phyloP scores from a whole-genome alignment of 1,139 yeast genomes.

The Arxiozyma slooffiae region DNA sequence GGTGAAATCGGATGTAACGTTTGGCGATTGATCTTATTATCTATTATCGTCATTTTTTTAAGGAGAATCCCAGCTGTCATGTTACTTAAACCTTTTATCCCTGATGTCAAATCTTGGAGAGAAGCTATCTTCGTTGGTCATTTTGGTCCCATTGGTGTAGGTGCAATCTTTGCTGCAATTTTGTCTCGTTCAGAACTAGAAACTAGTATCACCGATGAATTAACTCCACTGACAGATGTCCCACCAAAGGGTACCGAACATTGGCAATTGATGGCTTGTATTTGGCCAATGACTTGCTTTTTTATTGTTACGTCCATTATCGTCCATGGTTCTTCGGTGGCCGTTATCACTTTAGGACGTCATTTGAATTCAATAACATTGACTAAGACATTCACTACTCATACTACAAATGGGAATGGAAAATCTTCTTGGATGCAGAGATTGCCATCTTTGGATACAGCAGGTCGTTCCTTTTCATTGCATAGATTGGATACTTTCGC shows the following conservation, averaged over 20 bases:
- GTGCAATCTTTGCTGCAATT: slow-evolving; percentile 86
- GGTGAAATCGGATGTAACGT: slow-evolving; percentile 56
- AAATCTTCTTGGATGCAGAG: slow-evolving; percentile 74
- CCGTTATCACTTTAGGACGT: slow-evolving; percentile 81
- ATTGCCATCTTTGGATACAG: slow-evolving; percentile 65
- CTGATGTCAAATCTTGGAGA: slow-evolving; percentile 89
- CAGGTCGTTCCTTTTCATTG: slow-evolving; percentile 67
- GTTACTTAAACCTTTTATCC: slow-evolving; percentile 69
- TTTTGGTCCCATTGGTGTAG: slow-evolving; percentile 97
- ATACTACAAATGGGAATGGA: slow-evolving; percentile 51
- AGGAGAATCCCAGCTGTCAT: slow-evolving; percentile 85
- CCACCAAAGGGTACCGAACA: slow-evolving; percentile 49
- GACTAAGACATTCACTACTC: slow-evolving; percentile 79
- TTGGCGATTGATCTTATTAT: slow-evolving; percentile 78
- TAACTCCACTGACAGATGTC: slow-evolving; percentile 48
- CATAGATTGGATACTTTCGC: slow-evolving; percentile 67
- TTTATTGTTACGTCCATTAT: slow-evolving; percentile 77
- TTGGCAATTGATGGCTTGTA: slow-evolving; percentile 58
- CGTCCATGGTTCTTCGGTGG: slow-evolving; percentile 95
- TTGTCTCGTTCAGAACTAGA: slow-evolving; percentile 76
- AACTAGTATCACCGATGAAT: slow-evolving; percentile 39
- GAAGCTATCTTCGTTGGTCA: slow-evolving; percentile 95
- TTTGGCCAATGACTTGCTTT: slow-evolving; percentile 90
- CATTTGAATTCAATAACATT: slow-evolving; percentile 86
- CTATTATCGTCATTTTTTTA: slow-evolving; percentile 72